Evolutionary conservation across 148 eudicot species (phyloP).

Genomic region (Pouteria glomerata): DNA sequence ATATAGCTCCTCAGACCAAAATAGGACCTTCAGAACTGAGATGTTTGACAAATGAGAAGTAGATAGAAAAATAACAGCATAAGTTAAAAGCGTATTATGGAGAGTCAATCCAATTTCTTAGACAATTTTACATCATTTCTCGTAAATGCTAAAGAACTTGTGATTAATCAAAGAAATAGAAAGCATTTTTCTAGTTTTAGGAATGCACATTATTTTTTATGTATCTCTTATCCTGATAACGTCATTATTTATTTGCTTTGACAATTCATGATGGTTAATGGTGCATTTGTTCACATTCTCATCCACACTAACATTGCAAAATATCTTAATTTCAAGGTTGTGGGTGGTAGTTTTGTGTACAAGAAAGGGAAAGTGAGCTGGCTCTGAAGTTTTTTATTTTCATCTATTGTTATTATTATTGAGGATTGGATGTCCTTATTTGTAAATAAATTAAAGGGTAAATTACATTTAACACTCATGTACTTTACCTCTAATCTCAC

Average conservation of each 20-base stretch:
- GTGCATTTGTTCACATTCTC: slow-evolving; percentile 45
- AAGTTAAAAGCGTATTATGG: too few species aligned
- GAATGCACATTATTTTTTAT: too few species aligned
- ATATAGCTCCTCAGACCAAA: too few species aligned
- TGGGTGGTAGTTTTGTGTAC: slow-evolving; percentile 49
- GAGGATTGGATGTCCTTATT: neutral
- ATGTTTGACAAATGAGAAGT: neutral
- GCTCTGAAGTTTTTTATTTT: neutral
- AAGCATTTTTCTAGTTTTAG: neutral
- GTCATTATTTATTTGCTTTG: slow-evolving; percentile 4
- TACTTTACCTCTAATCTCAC: too few species aligned
- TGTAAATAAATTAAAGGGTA: neutral
- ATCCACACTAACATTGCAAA: slow-evolving; percentile 50
- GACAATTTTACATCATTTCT: neutral
- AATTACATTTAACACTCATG: too few species aligned
- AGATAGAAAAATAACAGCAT: neutral
- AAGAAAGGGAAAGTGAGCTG: slow-evolving; percentile 44
- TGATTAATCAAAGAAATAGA: neutral
- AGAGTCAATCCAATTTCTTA: neutral
- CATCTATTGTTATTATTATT: neutral
- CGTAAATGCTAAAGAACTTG: neutral
- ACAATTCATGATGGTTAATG: slow-evolving; percentile 57
- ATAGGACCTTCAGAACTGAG: neutral
- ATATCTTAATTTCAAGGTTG: slow-evolving; percentile 47
- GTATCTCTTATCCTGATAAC: neutral